Evolutionary conservation across 495 filamentous ascomycete genomes (phyloP).

Genomic region (Clavariopsis aquatica): DNA sequence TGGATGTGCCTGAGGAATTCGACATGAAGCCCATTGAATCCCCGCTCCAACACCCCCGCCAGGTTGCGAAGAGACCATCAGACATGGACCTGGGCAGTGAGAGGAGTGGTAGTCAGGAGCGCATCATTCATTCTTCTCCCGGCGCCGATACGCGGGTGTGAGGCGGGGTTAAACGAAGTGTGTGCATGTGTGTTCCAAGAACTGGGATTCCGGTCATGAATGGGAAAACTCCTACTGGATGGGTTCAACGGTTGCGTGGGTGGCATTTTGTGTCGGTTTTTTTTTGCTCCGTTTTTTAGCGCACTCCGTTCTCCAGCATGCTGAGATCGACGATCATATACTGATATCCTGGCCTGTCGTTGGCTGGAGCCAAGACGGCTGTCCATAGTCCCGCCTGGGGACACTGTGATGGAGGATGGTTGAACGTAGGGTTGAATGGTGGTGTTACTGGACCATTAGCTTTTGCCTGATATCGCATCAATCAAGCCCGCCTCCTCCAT

Average conservation of each 20-base stretch:
- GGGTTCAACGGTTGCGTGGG: background rate
- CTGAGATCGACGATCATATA: background rate
- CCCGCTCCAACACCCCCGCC: constrained; percentile 1
- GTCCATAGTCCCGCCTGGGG: background rate
- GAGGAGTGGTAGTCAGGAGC: constrained; percentile 15
- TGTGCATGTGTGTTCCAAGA: background rate
- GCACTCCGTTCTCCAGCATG: background rate
- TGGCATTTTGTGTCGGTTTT: background rate
- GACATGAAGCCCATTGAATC: constrained; percentile 5
- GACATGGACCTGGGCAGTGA: background rate
- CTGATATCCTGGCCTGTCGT: background rate
- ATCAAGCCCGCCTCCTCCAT: background rate
- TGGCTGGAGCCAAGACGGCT: background rate
- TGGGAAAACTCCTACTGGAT: background rate
- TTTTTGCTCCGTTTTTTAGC: background rate
- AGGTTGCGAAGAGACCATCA: background rate
- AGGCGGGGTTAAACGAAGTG: background rate
- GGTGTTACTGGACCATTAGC: background rate
- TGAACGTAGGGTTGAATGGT: no score
- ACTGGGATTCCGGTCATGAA: background rate
- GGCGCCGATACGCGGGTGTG: constrained; percentile 1
- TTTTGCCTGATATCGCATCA: background rate
- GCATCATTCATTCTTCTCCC: constrained; percentile 5
- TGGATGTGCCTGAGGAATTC: background rate
- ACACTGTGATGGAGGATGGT: background rate